Conservation (phyloP, 129 eudicot species). For the Deinandra increscens region DNA sequence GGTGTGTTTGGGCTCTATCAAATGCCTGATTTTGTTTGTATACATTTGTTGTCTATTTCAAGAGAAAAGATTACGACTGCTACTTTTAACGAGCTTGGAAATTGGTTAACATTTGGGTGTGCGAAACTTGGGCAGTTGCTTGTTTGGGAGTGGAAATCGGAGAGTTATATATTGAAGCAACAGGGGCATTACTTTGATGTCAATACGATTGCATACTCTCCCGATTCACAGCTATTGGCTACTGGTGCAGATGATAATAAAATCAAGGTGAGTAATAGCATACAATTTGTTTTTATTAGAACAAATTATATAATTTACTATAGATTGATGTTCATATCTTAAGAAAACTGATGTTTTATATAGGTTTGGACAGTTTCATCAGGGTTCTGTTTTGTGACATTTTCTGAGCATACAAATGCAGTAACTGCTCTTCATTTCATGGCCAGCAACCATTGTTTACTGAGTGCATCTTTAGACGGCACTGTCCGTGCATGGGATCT, state of each 20-base stretch:
- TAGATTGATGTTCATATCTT: background rate
- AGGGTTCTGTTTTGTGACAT: constrained; percentile 90
- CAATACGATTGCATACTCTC: constrained; percentile 85
- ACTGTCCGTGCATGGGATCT: constrained; percentile 99
- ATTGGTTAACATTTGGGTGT: constrained; percentile 93
- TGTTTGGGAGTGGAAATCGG: constrained; percentile 99
- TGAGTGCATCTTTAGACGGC: constrained; percentile 97
- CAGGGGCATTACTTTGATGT: constrained; percentile 98
- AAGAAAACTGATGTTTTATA: constrained; percentile 1
- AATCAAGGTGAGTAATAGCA: constrained; percentile 54
- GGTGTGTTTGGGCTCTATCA: constrained; percentile 92
- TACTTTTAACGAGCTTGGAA: constrained; percentile 74
- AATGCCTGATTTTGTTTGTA: constrained; percentile 91
- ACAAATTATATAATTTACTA: background rate
- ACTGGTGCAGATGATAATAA: constrained; percentile 99
- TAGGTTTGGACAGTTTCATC: constrained; percentile 98
- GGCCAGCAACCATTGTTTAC: constrained; percentile 76
- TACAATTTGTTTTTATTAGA: background rate
- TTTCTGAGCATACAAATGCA: constrained; percentile 94
- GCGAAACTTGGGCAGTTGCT: constrained; percentile 96
- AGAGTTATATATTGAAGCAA: constrained; percentile 87
- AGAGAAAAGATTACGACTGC: constrained; percentile 89
- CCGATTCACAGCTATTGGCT: constrained; percentile 92
- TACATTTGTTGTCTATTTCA: constrained; percentile 87
- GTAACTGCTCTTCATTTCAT: constrained; percentile 94